Evolutionary conservation across 2,329 filamentous ascomycete species (phyloP).

Genomic region (Colletotrichum tropicale): DNA sequence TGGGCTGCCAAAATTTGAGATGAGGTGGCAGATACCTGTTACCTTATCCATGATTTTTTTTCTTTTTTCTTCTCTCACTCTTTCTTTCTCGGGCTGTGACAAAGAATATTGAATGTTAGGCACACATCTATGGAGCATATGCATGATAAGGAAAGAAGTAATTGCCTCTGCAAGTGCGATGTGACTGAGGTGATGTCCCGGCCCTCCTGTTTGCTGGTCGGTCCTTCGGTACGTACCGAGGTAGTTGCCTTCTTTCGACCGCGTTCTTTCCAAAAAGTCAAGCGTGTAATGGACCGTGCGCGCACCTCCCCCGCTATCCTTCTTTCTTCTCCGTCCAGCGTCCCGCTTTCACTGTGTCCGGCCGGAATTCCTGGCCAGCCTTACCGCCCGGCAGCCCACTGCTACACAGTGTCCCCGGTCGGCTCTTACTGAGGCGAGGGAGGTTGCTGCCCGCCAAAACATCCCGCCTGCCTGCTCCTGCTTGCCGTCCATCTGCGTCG

Average conservation of each 20-base stretch:
- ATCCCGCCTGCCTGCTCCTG: not conserved
- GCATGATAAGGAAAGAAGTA: not conserved
- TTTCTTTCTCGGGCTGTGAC: not conserved
- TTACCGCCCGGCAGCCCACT: not conserved
- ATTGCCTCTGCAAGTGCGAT: not conserved
- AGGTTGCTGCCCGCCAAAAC: not conserved
- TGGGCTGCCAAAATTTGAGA: not conserved
- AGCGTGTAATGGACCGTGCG: conserved; percentile 10
- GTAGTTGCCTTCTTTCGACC: not conserved
- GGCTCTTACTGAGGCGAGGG: not conserved
- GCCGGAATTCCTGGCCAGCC: not conserved
- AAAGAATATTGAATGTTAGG: not conserved
- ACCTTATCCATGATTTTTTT: not conserved
- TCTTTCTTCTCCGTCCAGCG: not conserved
- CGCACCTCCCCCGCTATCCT: conserved; percentile 2
- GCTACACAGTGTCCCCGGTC: not conserved
- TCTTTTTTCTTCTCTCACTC: not conserved
- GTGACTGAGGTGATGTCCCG: not conserved
- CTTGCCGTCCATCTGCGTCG: not conserved
- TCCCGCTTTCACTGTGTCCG: not conserved
- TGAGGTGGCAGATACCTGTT: not conserved
- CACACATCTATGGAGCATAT: not conserved
- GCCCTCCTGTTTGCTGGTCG: not conserved
- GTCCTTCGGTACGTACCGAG: not conserved
- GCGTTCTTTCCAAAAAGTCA: not conserved